A percentile compares a stretch with the other conserved stretches of the same genome.
Evolutionary conservation across 2,329 filamentous ascomycete genomes (phyloP).

Genomic region (Cladobotryum mycophilum): DNA sequence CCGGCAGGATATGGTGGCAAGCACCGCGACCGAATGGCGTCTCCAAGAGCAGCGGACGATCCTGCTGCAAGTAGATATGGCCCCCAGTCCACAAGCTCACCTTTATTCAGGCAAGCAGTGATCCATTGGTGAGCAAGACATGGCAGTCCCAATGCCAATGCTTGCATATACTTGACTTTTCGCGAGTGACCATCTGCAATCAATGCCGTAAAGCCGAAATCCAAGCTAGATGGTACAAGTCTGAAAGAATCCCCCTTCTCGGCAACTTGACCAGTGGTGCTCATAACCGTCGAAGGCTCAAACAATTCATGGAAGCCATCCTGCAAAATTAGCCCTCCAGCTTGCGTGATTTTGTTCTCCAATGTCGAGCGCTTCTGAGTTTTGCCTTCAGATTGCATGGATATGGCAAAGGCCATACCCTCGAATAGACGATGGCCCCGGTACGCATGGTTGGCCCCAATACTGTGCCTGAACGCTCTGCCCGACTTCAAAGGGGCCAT

Average conservation of each 20-base stretch:
- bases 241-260: conserved; percentile 35
- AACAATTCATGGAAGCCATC: conserved; percentile 81
- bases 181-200: conserved; percentile 82
- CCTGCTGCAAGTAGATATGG: conserved; percentile 83
- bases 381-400: conserved; percentile 49
- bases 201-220: conserved; percentile 72
- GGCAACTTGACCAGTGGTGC: conserved; percentile 23
- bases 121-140: conserved; percentile 82
- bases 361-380: conserved; percentile 40
- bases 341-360: conserved; percentile 56
- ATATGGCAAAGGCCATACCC: conserved; percentile 83
- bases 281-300: conserved; percentile 36
- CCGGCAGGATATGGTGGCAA: conserved; percentile 55
- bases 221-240: conserved; percentile 46
- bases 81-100: conserved; percentile 63
- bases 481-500: conserved; percentile 23
- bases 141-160: conserved; percentile 80
- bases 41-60: conserved; percentile 67
- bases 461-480: conserved; percentile 22
- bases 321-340: conserved; percentile 66
- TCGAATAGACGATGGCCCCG: conserved; percentile 50
- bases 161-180: conserved; percentile 90
- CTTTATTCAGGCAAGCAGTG: conserved; percentile 58
- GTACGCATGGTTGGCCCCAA: conserved; percentile 16
- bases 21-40: conserved; percentile 69